Evolutionary conservation across 2,329 filamentous ascomycete genomes (phyloP).

Genomic region (Ceratocystis destructans): DNA sequence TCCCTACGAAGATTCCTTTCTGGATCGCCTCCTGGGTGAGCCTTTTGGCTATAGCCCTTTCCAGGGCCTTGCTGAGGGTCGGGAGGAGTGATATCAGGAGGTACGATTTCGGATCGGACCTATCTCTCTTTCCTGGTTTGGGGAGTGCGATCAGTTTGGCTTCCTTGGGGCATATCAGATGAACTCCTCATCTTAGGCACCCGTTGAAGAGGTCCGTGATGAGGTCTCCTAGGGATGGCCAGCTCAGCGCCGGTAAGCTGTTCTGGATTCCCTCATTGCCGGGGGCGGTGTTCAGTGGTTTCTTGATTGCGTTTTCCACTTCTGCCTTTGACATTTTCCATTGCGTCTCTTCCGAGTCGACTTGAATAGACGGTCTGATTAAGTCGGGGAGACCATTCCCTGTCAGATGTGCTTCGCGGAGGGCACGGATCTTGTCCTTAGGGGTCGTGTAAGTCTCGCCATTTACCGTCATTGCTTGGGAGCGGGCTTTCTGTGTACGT

Average conservation of each 20-base stretch:
- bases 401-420: background rate
- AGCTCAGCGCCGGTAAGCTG: constrained; percentile 2
- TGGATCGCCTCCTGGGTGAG: constrained; percentile 21
- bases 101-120: constrained; percentile 20
- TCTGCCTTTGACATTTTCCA: background rate
- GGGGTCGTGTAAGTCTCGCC: background rate
- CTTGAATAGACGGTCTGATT: background rate
- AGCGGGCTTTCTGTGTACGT: background rate
- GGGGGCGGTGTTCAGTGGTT: background rate
- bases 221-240: constrained; percentile 16
- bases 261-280: background rate
- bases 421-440: background rate
- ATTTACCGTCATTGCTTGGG: background rate
- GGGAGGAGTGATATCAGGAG: constrained; percentile 24
- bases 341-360: background rate
- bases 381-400: background rate
- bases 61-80: constrained; percentile 23
- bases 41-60: constrained; percentile 22
- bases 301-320: background rate
- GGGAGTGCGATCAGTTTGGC: background rate
- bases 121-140: constrained; percentile 20
- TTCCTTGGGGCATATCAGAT: background rate
- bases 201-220: constrained; percentile 18
- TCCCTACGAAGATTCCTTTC: constrained; percentile 20
- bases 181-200: background rate